These are phyloP conservation scores for Aspergillus haitiensis DNA, from an alignment of 495 filamentous ascomycete genomes.

Conservation along the genomic window DNA sequence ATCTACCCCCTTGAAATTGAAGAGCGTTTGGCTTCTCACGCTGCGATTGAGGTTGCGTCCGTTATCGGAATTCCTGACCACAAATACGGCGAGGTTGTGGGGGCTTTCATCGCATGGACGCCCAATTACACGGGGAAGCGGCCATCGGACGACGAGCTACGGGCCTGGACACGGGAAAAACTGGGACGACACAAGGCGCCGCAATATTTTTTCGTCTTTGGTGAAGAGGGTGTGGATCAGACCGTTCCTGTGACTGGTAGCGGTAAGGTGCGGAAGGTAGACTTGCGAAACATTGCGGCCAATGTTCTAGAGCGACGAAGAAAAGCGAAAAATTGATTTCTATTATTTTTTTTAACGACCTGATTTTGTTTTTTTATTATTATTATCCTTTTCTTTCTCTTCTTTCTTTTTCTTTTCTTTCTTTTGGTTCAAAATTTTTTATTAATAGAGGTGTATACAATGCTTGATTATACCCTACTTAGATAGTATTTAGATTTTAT, in stretches of 20 bases:
- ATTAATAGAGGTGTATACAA: too few relatives aligned
- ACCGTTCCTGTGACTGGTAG: conserved; percentile 66
- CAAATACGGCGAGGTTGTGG: conserved; percentile 68
- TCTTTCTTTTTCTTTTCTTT: too few relatives aligned
- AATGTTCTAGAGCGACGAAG: conserved; percentile 40
- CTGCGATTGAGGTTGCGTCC: conserved; percentile 54
- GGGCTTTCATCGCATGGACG: conserved; percentile 54
- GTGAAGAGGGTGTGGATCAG: conserved; percentile 55
- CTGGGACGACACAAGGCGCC: conserved; percentile 69
- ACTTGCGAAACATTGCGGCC: conserved; percentile 59
- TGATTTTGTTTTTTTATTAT: too few relatives aligned
- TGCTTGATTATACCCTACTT: too few relatives aligned
- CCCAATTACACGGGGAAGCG: conserved; percentile 27
- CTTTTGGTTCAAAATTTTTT: too few relatives aligned
- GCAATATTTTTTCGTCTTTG: conserved; percentile 64
- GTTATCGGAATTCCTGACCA: conserved; percentile 63
- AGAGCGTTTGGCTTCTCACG: conserved; percentile 60
- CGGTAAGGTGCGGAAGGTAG: conserved; percentile 70
- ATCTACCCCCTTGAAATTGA: conserved; percentile 75
- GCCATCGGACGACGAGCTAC: conserved; percentile 51
- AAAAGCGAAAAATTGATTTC: background rate
- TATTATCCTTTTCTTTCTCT: too few relatives aligned
- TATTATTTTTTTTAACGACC: too few relatives aligned
- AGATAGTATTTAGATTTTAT: too few relatives aligned
- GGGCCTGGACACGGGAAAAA: conserved; percentile 58